A percentile compares a stretch with the other conserved stretches of the same genome.
These are phyloP conservation scores for Ascochyta viciae-villosae DNA, from an alignment of 2,329 filamentous ascomycete species.

Conservation along the genomic window DNA sequence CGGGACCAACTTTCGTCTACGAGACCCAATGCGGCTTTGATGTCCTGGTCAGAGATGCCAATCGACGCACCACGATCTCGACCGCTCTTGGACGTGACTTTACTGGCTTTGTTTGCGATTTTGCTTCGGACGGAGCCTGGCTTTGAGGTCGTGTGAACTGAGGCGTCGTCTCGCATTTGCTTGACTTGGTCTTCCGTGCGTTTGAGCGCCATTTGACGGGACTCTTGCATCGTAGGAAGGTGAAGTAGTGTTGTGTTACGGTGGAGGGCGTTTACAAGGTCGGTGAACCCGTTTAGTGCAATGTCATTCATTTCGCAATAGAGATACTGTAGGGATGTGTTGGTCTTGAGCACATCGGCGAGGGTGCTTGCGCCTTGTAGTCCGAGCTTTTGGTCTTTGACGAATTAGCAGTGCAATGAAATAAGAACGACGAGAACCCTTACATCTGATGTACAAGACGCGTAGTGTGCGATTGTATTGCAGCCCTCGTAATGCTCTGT, in stretches of 20 bases:
- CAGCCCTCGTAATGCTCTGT: constrained; percentile 69
- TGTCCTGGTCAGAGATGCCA: constrained; percentile 56
- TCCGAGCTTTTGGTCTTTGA: constrained; percentile 68
- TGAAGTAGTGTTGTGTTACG: constrained; percentile 68
- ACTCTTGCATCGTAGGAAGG: constrained; percentile 68
- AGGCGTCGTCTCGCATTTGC: constrained; percentile 54
- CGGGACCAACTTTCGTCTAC: constrained; percentile 60
- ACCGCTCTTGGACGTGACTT: constrained; percentile 35
- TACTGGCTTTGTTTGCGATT: constrained; percentile 40
- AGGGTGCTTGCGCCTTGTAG: constrained; percentile 73
- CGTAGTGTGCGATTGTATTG: constrained; percentile 69
- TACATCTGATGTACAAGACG: constrained; percentile 66
- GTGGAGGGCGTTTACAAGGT: constrained; percentile 72
- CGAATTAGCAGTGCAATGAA: constrained; percentile 21
- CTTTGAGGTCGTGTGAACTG: constrained; percentile 35
- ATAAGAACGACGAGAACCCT: constrained; percentile 5
- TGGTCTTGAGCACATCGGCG: constrained; percentile 71
- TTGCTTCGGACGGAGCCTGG: constrained; percentile 44
- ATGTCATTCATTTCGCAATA: constrained; percentile 77
- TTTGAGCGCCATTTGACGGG: constrained; percentile 67
- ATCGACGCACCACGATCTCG: constrained; percentile 36
- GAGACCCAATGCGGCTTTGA: constrained; percentile 56
- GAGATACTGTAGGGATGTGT: constrained; percentile 68
- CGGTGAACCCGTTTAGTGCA: constrained; percentile 72
- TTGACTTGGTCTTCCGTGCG: constrained; percentile 64